These are phyloP conservation scores for Favolaschia claudopus DNA, from an alignment of 768 basidiomycete genomes.

Conservation along the genomic window DNA sequence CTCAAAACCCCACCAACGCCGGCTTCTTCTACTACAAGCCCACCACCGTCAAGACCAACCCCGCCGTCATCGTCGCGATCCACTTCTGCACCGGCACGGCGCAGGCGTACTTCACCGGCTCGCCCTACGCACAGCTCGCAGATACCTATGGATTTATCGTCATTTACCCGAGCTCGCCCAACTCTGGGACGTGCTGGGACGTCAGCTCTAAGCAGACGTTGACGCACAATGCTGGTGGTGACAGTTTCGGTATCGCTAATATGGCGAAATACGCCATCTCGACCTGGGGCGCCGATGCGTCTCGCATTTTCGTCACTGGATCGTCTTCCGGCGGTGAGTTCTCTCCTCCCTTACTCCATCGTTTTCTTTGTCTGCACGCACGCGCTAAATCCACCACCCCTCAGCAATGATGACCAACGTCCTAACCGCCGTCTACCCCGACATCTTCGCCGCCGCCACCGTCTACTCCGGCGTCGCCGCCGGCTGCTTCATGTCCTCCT, in stretches of 20 bases:
- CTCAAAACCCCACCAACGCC: slow-evolving; percentile 57
- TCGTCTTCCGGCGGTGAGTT: slow-evolving; percentile 54
- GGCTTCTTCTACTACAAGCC: slow-evolving; percentile 56
- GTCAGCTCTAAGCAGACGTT: slow-evolving; percentile 58
- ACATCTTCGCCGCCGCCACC: slow-evolving; percentile 57
- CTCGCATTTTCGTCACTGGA: slow-evolving; percentile 59
- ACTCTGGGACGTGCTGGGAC: slow-evolving; percentile 60
- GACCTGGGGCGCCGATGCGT: slow-evolving; percentile 54
- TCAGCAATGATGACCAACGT: slow-evolving; percentile 68
- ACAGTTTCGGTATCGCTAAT: slow-evolving; percentile 59
- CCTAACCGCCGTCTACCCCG: slow-evolving; percentile 60
- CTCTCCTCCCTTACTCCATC: not conserved
- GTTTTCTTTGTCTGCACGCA: not conserved
- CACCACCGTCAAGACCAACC: slow-evolving; percentile 42
- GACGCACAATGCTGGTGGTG: slow-evolving; percentile 62
- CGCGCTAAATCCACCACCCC: not conserved
- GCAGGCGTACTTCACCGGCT: slow-evolving; percentile 57
- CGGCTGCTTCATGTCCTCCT: slow-evolving; percentile 50
- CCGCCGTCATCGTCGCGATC: slow-evolving; percentile 59
- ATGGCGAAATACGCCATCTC: slow-evolving; percentile 56
- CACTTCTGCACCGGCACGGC: slow-evolving; percentile 62
- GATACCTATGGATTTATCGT: slow-evolving; percentile 59
- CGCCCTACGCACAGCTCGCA: slow-evolving; percentile 57
- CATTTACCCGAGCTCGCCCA: slow-evolving; percentile 55
- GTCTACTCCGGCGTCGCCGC: slow-evolving; percentile 62